Conservation (phyloP, 1,284 basidiomycete genomes). For the Porogramme epimiltina region DNA sequence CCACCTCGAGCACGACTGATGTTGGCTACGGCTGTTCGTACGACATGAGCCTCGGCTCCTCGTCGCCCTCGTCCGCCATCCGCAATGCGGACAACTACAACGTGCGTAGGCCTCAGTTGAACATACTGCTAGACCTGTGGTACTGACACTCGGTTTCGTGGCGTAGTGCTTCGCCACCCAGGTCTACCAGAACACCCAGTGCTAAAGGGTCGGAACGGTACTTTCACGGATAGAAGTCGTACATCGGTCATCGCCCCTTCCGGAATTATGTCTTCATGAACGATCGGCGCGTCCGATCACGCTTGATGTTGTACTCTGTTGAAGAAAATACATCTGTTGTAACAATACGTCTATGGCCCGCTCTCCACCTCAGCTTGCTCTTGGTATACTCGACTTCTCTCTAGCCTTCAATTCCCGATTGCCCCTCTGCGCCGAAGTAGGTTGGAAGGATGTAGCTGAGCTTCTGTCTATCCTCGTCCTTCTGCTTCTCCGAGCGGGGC, state of each 20-base stretch:
- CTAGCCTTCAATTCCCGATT: neutral
- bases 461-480: constrained; percentile 70
- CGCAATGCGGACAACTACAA: constrained; percentile 34
- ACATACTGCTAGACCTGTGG: no score
- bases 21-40: constrained; percentile 30
- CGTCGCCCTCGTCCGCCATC: constrained; percentile 16
- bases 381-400: neutral
- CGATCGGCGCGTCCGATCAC: no score
- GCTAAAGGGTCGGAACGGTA: neutral
- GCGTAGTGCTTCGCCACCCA: constrained; percentile 29
- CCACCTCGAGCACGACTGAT: constrained; percentile 24
- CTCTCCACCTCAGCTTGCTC: neutral
- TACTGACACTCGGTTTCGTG: no score
- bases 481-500: constrained; percentile 67
- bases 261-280: no score
- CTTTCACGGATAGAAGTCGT: no score
- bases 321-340: neutral
- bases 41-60: constrained; percentile 23
- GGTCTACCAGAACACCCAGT: constrained; percentile 29
- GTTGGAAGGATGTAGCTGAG: constrained; percentile 79
- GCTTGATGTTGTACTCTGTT: no score
- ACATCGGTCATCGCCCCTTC: no score
- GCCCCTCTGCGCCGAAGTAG: constrained; percentile 48
- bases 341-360: neutral
- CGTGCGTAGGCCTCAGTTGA: constrained; percentile 12